Base-by-base conservation (phyloP, 23 red algal genomes). In the Cyanidioschyzon merolae region DNA sequence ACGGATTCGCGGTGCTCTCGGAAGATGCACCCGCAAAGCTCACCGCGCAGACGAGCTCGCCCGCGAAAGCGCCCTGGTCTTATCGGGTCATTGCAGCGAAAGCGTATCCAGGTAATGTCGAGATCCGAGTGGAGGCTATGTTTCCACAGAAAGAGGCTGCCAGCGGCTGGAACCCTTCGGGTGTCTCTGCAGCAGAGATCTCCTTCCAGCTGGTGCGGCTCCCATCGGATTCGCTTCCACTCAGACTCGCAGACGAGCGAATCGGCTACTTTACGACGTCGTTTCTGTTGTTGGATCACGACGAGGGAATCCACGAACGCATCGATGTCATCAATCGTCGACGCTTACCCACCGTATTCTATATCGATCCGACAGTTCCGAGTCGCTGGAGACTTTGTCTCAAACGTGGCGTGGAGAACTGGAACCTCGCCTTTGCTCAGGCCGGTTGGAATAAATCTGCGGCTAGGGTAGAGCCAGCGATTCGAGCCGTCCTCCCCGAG, bases 191-290 rank as follows among this genome's bases (percentile, higher is more conserved):
- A 7, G 63, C 63, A 7, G 63, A 71, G 63, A 71, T 71, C 63
- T 7, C 63, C 29, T 71, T 76, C 67, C 32, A 68, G 1, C 2
- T 83, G 7, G 35, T 75, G 25, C 37, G 31, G 0, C 67, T 83
- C 1, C 80, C 80, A 1, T 58, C 74, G 24, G 31, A 75, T 24
- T 63, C 67, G 67, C 38, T 83, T 59, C 31, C 41, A 0, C 32
- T 67, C 16, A 58, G 80, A 25, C 37, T 51, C 24, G 68, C 80
- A 1, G 80, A 83, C 50, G 59, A 74, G 39, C 80, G 80, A 18
- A 40, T 83, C 34, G 80, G 80, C 0, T 83, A 83, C 37, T 83
- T 83, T 39, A 57, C 67, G 25, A 39, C 37, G 41, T 51, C 37
- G 2, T 76, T 75, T 63, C 37, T 75, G 34, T n/a, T 75, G 26